Evolutionary conservation across 306 rosid species (phyloP).

Genomic region (Echinosophora koreensis): DNA sequence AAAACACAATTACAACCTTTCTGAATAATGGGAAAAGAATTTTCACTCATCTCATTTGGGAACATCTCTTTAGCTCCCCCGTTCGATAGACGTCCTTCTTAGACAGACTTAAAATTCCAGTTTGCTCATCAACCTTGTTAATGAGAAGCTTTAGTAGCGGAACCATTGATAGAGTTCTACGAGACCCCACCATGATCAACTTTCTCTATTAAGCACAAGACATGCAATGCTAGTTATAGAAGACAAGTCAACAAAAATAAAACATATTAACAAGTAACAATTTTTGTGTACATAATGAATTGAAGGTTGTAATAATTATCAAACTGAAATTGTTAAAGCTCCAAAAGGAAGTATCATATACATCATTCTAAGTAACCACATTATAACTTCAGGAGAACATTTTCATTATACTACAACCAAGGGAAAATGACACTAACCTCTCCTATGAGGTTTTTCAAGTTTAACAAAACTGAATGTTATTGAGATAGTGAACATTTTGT

Average conservation of each 20-base stretch:
- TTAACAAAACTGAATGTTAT: too few species aligned
- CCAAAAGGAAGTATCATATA: constrained; percentile 4
- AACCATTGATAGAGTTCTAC: constrained; percentile 76
- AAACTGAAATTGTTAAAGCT: neutral
- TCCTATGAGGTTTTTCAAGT: too few species aligned
- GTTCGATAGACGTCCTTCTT: constrained; percentile 61
- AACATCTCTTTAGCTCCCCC: constrained; percentile 63
- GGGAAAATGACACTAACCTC: neutral
- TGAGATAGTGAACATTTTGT: too few species aligned
- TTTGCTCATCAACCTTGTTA: constrained; percentile 84
- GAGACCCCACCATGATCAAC: constrained; percentile 91
- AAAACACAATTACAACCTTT: neutral
- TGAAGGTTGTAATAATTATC: neutral
- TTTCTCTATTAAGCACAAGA: constrained; percentile 67
- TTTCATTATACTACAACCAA: neutral
- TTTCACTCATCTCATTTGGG: constrained; percentile 55
- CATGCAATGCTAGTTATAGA: neutral
- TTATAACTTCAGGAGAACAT: neutral
- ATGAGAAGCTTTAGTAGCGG: constrained; percentile 87
- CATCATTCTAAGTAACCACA: neutral
- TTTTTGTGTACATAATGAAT: neutral
- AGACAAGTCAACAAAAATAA: neutral
- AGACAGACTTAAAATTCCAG: constrained; percentile 65
- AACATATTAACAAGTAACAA: neutral
- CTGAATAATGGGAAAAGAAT: constrained; percentile 17